A percentile compares a stretch with the other conserved stretches of the same genome.
phyloP scores from a whole-genome alignment of 768 basidiomycete genomes.

The Exidia glandulosa region DNA sequence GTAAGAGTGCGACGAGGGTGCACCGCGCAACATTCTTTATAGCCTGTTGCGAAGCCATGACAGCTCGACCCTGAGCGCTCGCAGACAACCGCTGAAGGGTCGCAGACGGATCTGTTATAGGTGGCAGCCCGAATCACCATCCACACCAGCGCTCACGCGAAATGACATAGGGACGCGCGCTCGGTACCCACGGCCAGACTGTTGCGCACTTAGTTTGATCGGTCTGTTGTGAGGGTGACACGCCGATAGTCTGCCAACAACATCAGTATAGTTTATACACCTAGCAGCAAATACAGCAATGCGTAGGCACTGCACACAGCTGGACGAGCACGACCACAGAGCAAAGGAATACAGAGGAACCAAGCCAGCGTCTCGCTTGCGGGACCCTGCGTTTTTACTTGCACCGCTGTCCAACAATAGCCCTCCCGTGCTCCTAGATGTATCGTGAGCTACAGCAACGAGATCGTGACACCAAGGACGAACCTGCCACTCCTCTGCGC shows the following conservation, averaged over 20 bases:
- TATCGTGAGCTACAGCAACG: background rate
- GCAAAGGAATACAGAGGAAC: background rate
- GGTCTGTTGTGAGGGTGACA: background rate
- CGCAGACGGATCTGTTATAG: background rate
- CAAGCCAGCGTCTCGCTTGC: no score
- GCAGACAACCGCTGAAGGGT: background rate
- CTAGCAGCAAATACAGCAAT: background rate
- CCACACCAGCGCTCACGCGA: no score
- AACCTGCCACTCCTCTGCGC: slow-evolving; percentile 87
- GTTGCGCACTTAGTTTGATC: no score
- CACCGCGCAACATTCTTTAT: no score
- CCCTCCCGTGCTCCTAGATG: slow-evolving; percentile 65
- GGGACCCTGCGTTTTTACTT: slow-evolving; percentile 35
- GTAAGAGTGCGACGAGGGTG: no score
- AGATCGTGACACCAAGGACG: slow-evolving; percentile 13
- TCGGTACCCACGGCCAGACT: no score
- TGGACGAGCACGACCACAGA: background rate
- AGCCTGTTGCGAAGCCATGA: background rate
- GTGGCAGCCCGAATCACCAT: no score
- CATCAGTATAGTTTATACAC: background rate
- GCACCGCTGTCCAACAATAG: slow-evolving; percentile 77
- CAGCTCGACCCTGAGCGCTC: background rate
- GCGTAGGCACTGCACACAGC: background rate
- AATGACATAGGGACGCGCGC: no score
- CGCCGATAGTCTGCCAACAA: background rate